These are phyloP conservation scores for Eutrema salsugineum DNA, from an alignment of 441 rosid species.

Conservation along the genomic window DNA sequence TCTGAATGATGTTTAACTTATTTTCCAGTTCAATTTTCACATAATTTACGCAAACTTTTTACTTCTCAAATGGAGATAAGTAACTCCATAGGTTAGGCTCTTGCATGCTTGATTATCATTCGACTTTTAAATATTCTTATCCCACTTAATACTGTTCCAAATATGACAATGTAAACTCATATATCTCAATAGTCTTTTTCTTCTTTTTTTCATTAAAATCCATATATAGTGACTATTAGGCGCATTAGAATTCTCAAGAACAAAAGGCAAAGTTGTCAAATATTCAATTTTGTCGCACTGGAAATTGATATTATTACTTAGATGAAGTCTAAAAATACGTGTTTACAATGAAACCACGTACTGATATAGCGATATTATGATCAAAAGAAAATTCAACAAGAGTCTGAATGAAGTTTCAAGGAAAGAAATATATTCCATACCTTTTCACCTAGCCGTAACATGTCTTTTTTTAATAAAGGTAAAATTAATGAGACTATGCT, in stretches of 20 bases:
- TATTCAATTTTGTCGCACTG: slow-evolving; percentile 9
- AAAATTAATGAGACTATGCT: background rate
- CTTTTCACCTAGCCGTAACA: slow-evolving; percentile 29
- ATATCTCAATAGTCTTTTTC: background rate
- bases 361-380: background rate
- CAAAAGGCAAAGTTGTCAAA: background rate
- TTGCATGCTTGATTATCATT: background rate
- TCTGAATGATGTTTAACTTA: too few species aligned
- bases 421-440: slow-evolving; percentile 3
- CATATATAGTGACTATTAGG: background rate
- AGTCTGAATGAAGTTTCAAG: slow-evolving; percentile 23
- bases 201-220: background rate
- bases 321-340: slow-evolving; percentile 4
- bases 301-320: slow-evolving; percentile 1
- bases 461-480: background rate
- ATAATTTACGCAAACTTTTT: background rate
- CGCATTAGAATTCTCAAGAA: background rate
- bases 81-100: background rate
- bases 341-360: slow-evolving; percentile 9
- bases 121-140: background rate
- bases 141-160: background rate
- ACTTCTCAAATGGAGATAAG: background rate
- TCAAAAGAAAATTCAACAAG: background rate
- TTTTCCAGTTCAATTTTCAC: too few species aligned
- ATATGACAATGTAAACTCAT: background rate